Evolutionary conservation across 192 early-diverging fungal genomes (phyloP), one percentile per base, ranked within the genome.

Genomic region (Glomus cerebriforme): DNA sequence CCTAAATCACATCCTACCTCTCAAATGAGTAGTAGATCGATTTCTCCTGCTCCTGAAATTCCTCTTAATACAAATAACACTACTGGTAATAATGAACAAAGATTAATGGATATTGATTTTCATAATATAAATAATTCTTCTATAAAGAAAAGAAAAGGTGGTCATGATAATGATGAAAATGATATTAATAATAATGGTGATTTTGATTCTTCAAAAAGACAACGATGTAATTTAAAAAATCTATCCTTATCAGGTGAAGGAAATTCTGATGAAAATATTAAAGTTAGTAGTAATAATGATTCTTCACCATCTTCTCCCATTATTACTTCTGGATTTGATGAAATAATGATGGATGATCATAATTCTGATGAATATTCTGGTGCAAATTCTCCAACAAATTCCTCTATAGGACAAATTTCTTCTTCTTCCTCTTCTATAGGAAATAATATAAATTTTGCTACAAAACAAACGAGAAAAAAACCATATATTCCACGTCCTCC

Each of bases 401-500:
- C 70, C 7, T 27, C 72, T 45, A 31, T 47, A 24, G 9, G 43
- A 58, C 19, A 58, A 27, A 47, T 29, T 58, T 27, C n/a, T 24
- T 27, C 26, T 12, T 60, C n/a, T 12, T 60, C n/a, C 0, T 35
- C 31, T n/a, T 22, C 19, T 37, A 24, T 9, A 8, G 34, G 19
- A n/a, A 67, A 37, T 67, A 43, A 22, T 26, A 64, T 35, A 63
- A 39, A 43, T 62, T 60, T 24, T 10, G 32, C 7, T 64, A 35
- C 73, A 9, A 78, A 78, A 67, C 77, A 78, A 37, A 63, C n/a
- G 27, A 60, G 74, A 26, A 78, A 78, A n/a, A 78, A 78, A 65
- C 60, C 73, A 13, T 76, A 80, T 31, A 77, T 76, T 58, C 79
- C 79, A 32, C 69, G 79, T n/a, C 77, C 77, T 0, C 77, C 77